These are phyloP conservation scores for Ilex asprella DNA, from an alignment of 257 asterid species.

Conservation along the genomic window DNA sequence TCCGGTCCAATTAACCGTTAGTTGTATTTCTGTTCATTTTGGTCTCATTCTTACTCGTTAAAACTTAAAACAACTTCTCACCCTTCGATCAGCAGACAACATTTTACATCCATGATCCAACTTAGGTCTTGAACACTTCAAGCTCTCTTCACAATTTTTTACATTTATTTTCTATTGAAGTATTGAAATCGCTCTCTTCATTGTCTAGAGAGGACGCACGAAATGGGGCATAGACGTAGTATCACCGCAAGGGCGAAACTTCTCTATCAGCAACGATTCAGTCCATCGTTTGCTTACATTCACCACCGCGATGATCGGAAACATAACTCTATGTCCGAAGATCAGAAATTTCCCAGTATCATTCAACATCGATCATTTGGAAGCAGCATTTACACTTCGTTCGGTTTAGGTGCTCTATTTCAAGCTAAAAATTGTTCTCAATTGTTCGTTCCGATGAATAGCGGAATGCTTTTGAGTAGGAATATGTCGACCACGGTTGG, in stretches of 20 bases:
- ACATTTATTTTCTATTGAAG: neutral
- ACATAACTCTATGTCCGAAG: slow-evolving; percentile 13
- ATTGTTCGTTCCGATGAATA: slow-evolving; percentile 29
- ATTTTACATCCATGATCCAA: too few species aligned
- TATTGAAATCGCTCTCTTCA: too few species aligned
- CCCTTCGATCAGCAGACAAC: too few species aligned
- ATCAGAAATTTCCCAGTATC: slow-evolving; percentile 18
- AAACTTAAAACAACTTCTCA: too few species aligned
- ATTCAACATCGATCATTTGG: slow-evolving; percentile 25
- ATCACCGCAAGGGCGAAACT: slow-evolving; percentile 52
- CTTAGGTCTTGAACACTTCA: too few species aligned
- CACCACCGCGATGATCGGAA: slow-evolving; percentile 34
- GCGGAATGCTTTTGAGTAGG: slow-evolving; percentile 35
- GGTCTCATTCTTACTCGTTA: too few species aligned
- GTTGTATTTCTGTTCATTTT: too few species aligned
- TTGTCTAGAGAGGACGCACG: too few species aligned
- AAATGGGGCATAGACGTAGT: slow-evolving; percentile 74
- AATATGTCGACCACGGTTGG: slow-evolving; percentile 54
- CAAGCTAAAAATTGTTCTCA: slow-evolving; percentile 29
- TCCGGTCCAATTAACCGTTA: too few species aligned
- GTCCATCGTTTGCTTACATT: slow-evolving; percentile 48
- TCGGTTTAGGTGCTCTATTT: slow-evolving; percentile 10
- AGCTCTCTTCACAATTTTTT: neutral
- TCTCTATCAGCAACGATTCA: slow-evolving; percentile 53
- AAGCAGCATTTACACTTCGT: slow-evolving; percentile 21